phyloP scores from a whole-genome alignment of 805 yeast species.

The Myxozyma monticola region DNA sequence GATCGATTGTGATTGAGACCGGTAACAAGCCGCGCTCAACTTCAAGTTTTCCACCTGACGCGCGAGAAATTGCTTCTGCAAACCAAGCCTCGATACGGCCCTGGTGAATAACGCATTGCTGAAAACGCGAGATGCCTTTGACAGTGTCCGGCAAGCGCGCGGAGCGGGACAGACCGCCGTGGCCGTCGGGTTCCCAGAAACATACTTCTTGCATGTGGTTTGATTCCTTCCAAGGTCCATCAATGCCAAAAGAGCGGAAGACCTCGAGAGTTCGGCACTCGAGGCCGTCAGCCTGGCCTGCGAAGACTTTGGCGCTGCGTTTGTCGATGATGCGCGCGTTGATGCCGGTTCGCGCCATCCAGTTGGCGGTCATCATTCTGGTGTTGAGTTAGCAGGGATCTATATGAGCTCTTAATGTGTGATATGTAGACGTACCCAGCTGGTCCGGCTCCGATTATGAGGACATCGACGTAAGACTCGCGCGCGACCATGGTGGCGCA shows the following conservation, averaged over 20 bases:
- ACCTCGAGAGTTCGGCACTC: conserved; percentile 40
- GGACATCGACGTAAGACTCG: conserved; percentile 34
- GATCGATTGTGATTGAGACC: conserved; percentile 19
- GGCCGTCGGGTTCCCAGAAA: conserved; percentile 38
- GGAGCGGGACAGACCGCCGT: conserved; percentile 35
- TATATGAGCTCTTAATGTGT: not conserved
- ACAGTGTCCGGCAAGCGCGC: conserved; percentile 37
- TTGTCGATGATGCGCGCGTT: conserved; percentile 39
- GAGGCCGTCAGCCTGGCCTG: conserved; percentile 43
- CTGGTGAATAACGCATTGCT: conserved; percentile 40
- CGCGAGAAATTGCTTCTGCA: conserved; percentile 32
- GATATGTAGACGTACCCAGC: conserved; percentile 34
- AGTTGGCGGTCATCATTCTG: conserved; percentile 38
- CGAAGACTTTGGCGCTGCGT: conserved; percentile 35
- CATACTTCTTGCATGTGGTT: conserved; percentile 36
- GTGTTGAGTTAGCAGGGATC: too few relatives aligned
- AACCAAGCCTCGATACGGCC: conserved; percentile 39
- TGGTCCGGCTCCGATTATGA: conserved; percentile 45
- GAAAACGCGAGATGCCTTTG: conserved; percentile 38
- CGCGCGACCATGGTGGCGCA: conserved; percentile 10
- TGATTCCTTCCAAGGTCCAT: conserved; percentile 36
- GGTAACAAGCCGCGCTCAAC: conserved; percentile 30
- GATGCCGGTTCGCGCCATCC: conserved; percentile 39
- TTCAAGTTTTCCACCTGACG: conserved; percentile 13
- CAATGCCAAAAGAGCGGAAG: conserved; percentile 38